Evolutionary conservation across 176 grass and related monocot species (phyloP), one percentile per base, ranked within the genome.

Genomic region (Oryza brachyantha): DNA sequence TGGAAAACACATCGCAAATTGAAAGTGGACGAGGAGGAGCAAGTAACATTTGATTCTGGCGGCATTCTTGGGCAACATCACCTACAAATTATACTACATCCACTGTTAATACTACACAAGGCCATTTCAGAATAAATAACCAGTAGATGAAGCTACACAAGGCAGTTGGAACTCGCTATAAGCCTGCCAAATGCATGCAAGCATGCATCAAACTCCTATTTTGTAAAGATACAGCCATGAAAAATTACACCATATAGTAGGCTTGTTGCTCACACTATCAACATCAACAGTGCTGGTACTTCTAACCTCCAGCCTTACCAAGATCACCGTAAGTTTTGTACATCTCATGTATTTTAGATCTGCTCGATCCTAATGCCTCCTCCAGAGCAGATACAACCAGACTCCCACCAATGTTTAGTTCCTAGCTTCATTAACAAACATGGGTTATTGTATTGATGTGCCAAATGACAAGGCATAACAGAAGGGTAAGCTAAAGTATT

Each of bases 381-480:
- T 98, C 92, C 72, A 98, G 46, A 85, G 92, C 82, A 61, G 77
- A 79, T 71, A 94, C 62, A 70, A 98, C 85, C 61, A 94, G 77
- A 89, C 87, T 91, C 43, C 87, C 92, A 63, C 95, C 95, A 88
- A 94, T 92, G 67, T 98, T 98, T 76, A 98, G 83, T 92, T 98
- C 92, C 95, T 98, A 88, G 73, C 85, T 92, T 94, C 82, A 92
- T 79, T 79, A 76, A 66, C 66, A 79, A 83, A 65, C 42, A 88
- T 76, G 34, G 74, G 48, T 91, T 85, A 86, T 59, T 78, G 81
- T 59, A 67, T 13, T 52, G 10, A 14, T 5, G 13, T 65, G 41
- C 1, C 64, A 70, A 42, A 34, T 64, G 21, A 72, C 58, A 81
- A 84, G 58, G 64, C 36, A 27, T 66, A 84, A 66, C 3, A 67